phyloP scores from a whole-genome alignment of 108 stramenopile species.

The Nitzschia palea region DNA sequence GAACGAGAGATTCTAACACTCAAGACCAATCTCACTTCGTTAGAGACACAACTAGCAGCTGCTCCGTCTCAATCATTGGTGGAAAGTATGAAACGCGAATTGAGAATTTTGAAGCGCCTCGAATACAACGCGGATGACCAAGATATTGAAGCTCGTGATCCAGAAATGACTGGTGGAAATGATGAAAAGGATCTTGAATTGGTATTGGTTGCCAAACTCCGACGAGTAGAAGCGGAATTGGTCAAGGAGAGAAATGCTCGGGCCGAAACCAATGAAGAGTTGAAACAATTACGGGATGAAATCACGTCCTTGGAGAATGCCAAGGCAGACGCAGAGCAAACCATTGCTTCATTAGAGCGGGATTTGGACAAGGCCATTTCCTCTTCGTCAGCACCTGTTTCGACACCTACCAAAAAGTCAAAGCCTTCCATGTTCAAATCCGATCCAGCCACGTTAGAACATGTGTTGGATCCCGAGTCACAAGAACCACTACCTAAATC shows the following conservation, averaged over 20 bases:
- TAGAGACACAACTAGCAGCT: conserved; percentile 58
- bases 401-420: conserved; percentile 14
- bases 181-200: conserved; percentile 77
- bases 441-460: conserved; percentile 58
- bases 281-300: conserved; percentile 38
- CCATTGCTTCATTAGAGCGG: conserved; percentile 71
- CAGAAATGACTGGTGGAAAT: conserved; percentile 60
- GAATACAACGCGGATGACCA: conserved; percentile 85
- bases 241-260: conserved; percentile 72
- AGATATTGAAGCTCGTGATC: conserved; percentile 60
- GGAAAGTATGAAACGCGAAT: conserved; percentile 82
- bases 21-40: conserved; percentile 40
- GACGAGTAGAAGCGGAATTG: conserved; percentile 82
- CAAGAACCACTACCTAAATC: conserved; percentile 27
- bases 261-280: conserved; percentile 41
- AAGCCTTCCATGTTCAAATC: conserved; percentile 21
- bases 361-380: conserved; percentile 79
- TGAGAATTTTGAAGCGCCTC: conserved; percentile 80
- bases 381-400: conserved; percentile 33
- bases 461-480: conserved; percentile 68
- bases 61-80: conserved; percentile 70
- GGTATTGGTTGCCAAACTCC: conserved; percentile 76
- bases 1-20: conserved; percentile 54
- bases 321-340: conserved; percentile 59
- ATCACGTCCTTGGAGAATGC: conserved; percentile 49